Percentiles rank a stretch among this genome's conserved stretches.
phyloP scores from a whole-genome alignment of 768 basidiomycete genomes.

The Trametes maxima region DNA sequence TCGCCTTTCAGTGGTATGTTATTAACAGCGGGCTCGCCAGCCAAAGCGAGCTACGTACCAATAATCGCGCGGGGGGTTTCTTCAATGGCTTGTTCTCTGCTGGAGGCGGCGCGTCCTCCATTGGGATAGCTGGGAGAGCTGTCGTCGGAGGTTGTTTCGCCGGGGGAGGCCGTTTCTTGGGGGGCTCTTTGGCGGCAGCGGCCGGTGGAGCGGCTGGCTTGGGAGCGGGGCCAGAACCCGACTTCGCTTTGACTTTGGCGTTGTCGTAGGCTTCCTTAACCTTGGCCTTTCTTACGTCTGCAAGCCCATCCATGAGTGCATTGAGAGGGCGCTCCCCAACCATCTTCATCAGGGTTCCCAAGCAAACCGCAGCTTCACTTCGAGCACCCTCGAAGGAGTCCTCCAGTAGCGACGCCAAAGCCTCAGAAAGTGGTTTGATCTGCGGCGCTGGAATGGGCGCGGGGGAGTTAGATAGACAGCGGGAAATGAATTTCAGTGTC shows the following conservation, averaged over 20 bases:
- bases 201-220: constrained; percentile 37
- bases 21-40: constrained; percentile 1
- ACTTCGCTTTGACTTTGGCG: constrained; percentile 88
- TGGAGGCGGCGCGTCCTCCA: constrained; percentile 34
- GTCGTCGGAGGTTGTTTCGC: constrained; percentile 37
- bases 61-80: constrained; percentile 54
- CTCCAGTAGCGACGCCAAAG: constrained; percentile 74
- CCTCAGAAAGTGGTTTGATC: constrained; percentile 80
- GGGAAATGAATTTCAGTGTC: constrained; percentile 81
- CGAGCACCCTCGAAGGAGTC: constrained; percentile 90
- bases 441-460: constrained; percentile 72
- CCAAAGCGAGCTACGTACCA: constrained; percentile 35
- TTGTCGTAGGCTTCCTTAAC: constrained; percentile 93
- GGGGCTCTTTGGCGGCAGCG: constrained; percentile 31
- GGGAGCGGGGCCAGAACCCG: constrained; percentile 55
- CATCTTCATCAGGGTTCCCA: constrained; percentile 96
- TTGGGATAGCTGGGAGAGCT: constrained; percentile 33
- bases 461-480: constrained; percentile 73
- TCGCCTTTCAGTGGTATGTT: constrained; percentile 35
- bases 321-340: constrained; percentile 91
- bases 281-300: constrained; percentile 87
- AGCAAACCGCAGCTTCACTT: constrained; percentile 82
- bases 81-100: constrained; percentile 46
- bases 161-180: constrained; percentile 40
- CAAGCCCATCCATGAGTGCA: constrained; percentile 80